These are phyloP conservation scores for Fraxinus anomala DNA, from an alignment of 257 asterid species.

Conservation along the genomic window DNA sequence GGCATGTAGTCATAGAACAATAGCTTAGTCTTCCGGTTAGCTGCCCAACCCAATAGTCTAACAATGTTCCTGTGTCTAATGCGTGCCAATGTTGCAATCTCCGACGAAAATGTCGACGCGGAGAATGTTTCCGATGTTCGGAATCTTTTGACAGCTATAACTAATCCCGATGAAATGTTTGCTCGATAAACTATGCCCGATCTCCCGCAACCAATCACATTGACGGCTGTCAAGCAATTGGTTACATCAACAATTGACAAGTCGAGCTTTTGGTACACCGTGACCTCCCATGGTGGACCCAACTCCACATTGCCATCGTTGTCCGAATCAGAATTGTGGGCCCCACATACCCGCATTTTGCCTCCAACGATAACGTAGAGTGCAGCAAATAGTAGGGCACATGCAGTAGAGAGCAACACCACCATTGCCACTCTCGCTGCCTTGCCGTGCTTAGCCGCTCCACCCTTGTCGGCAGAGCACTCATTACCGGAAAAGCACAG, in stretches of 20 bases:
- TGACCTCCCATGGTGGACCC: constrained; percentile 79
- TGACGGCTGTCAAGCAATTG: constrained; percentile 47
- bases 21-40: constrained; percentile 67
- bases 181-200: constrained; percentile 67
- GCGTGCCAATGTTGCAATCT: constrained; percentile 61
- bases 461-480: constrained; percentile 39
- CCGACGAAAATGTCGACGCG: constrained; percentile 61
- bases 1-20: constrained; percentile 73
- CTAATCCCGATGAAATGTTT: constrained; percentile 41
- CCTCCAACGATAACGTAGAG: constrained; percentile 63
- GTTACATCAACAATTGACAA: constrained; percentile 55
- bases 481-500: constrained; percentile 57
- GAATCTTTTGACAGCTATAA: constrained; percentile 66
- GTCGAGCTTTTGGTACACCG: constrained; percentile 69
- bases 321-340: constrained; percentile 37
- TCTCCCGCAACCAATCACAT: constrained; percentile 65
- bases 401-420: constrained; percentile 64
- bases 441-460: constrained; percentile 36
- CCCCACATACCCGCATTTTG: constrained; percentile 37
- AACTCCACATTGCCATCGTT: constrained; percentile 55
- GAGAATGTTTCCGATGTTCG: constrained; percentile 52
- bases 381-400: constrained; percentile 50
- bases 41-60: constrained; percentile 69
- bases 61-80: constrained; percentile 80
- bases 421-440: constrained; percentile 73